Base-by-base conservation (phyloP, 495 filamentous ascomycete genomes). In the Chaetomium cochliodes region DNA sequence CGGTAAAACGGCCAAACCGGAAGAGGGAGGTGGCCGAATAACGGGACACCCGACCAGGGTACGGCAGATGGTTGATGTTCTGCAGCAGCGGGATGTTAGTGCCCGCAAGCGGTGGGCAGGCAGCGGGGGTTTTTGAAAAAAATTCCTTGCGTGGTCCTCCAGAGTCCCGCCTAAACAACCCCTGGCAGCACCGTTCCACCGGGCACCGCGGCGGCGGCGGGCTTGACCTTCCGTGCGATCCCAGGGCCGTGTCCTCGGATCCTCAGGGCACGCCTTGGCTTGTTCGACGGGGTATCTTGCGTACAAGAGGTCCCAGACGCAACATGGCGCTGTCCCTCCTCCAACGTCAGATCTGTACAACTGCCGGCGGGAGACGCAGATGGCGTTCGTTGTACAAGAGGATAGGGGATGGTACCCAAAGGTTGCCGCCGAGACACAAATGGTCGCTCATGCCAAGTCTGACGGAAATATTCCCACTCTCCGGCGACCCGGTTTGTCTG, bases 211-310 rank as follows among this genome's bases (percentile, higher is more conserved):
- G 66, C 72, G 65, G 68, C 67, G 65, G 62, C 64, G 65, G 66
- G 63, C 69, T 72, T 65, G 60, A 65, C 70, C 56, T 51, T 73
- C 63, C 61, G 49, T 66, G 64, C 57, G 55, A 69, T 74, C 72
- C 73, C 72, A 75, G 69, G 65, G 67, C 72, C 74, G 68, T 72
- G 74, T 75, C 73, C 69, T 69, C 73, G 74, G 69, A 68, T 69
- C 62, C 57, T 46, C 63, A 61, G 53, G 26, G 57, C 50, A 46
- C 67, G 63, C 37, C 20, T 30, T 71, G 57, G 46, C 60, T 42
- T 39, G 51, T 9, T 5, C 28, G 33, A 58, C 60, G 47, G 65
- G 56, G 64, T 69, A 62, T 63, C 28, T 42, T 46, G 49, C 59
- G 30, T 55, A 55, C 52, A 37, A 37, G 28, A 58, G 50, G 55